A percentile compares a stretch with the other conserved stretches of the same genome.
These are phyloP conservation scores for Patellifolia procumbens DNA, from an alignment of 179 eudicot genomes.

Conservation along the genomic window DNA sequence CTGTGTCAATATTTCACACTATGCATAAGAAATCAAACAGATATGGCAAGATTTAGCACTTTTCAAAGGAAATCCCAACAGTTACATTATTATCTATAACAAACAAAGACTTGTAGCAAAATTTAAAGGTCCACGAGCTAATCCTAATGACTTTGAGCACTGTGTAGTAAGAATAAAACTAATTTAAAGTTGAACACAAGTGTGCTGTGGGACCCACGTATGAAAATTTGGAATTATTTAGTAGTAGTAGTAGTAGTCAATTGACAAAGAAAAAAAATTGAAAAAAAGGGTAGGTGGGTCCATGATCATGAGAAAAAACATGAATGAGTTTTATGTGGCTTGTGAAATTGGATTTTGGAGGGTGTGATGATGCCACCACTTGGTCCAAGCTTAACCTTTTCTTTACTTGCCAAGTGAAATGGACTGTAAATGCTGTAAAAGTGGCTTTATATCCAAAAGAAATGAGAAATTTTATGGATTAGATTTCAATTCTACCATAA, in stretches of 20 bases:
- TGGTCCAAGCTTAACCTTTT: constrained; percentile 4
- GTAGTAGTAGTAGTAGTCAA: not conserved
- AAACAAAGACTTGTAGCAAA: constrained; percentile 16
- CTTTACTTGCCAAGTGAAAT: constrained; percentile 12
- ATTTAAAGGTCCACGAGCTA: constrained; percentile 21
- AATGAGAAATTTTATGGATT: not conserved
- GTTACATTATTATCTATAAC: not conserved
- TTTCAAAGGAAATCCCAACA: constrained; percentile 27
- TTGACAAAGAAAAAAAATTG: not conserved
- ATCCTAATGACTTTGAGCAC: constrained; percentile 19
- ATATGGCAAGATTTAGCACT: constrained; percentile 17
- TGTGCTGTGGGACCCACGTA: constrained; percentile 14
- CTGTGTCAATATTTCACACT: not conserved
- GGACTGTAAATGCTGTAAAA: constrained; percentile 21
- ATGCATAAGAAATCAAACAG: constrained; percentile 14
- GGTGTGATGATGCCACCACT: constrained; percentile 25
- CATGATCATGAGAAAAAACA: constrained; percentile 23
- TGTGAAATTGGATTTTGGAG: constrained; percentile 15
- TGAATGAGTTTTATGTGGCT: constrained; percentile 12
- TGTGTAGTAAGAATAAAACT: not conserved
- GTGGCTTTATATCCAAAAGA: not conserved
- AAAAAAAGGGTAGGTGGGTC: constrained; percentile 7
- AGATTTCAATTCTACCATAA: not conserved
- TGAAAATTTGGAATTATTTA: constrained; percentile 14
- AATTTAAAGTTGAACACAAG: constrained; percentile 22